phyloP scores from a whole-genome alignment of 495 filamentous ascomycete species.

The Hypoxylon fragiforme region DNA sequence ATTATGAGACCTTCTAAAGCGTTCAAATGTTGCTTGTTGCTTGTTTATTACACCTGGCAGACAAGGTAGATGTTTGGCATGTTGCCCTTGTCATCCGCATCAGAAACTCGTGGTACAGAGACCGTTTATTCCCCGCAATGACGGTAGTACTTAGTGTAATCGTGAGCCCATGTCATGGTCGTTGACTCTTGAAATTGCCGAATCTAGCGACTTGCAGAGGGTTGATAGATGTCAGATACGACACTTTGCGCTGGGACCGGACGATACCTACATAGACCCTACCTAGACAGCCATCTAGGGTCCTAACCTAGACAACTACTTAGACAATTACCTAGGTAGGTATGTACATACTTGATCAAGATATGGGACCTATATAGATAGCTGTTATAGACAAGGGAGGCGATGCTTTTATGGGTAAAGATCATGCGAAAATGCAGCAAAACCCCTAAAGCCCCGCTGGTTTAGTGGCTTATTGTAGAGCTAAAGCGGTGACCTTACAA shows the following conservation, averaged over 20 bases:
- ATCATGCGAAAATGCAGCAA: constrained; percentile 1
- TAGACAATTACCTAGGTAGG: too few species aligned
- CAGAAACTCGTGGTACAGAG: constrained; percentile 7
- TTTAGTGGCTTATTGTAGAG: not conserved
- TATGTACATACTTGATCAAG: not conserved
- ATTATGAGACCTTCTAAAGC: not conserved
- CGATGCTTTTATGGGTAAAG: too few species aligned
- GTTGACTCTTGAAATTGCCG: not conserved
- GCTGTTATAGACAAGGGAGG: not conserved
- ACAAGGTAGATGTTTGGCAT: constrained; percentile 30
- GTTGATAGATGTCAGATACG: constrained; percentile 6
- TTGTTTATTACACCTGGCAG: not conserved
- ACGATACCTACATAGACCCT: too few species aligned
- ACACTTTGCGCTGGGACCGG: too few species aligned
- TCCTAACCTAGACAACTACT: too few species aligned
- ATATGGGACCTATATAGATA: not conserved
- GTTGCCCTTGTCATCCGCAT: constrained; percentile 12
- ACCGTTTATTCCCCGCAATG: constrained; percentile 25
- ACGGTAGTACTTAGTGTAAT: constrained; percentile 9
- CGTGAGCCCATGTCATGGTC: not conserved
- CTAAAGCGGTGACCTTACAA: constrained; percentile 2
- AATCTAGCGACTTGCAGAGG: constrained; percentile 17
- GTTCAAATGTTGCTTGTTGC: too few species aligned
- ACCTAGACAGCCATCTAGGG: too few species aligned
- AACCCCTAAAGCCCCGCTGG: not conserved